Conservation (phyloP, 106 monocot species). For the Alisma plantagoaquatica region DNA sequence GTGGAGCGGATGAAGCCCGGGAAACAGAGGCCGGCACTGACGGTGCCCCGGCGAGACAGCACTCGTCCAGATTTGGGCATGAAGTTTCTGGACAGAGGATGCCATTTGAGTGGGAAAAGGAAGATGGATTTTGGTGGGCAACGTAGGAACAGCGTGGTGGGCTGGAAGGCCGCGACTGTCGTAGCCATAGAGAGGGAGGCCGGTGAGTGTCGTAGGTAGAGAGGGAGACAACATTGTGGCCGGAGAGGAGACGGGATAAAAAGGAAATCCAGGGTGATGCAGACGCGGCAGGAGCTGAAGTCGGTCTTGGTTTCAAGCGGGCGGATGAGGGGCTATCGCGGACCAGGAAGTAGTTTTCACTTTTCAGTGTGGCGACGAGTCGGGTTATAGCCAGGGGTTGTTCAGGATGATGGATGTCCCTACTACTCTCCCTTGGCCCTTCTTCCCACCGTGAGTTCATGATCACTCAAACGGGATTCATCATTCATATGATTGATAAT, state of each 20-base stretch:
- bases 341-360: too few species aligned
- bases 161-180: slow-evolving; percentile 32
- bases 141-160: slow-evolving; percentile 14
- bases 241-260: neutral
- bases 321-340: too few species aligned
- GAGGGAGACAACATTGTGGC: neutral
- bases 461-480: too few species aligned
- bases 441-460: too few species aligned
- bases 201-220: neutral
- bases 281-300: too few species aligned
- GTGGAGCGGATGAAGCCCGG: slow-evolving; percentile 1
- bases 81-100: slow-evolving; percentile 7
- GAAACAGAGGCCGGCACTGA: neutral
- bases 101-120: slow-evolving; percentile 22
- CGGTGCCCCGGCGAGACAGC: neutral
- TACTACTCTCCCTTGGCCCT: too few species aligned
- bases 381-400: too few species aligned
- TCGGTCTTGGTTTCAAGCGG: too few species aligned
- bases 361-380: too few species aligned
- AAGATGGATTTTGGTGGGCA: slow-evolving; percentile 11
- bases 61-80: neutral
- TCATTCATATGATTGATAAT: too few species aligned
- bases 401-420: too few species aligned
- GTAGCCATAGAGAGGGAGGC: neutral
- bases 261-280: too few species aligned